Base-by-base conservation (phyloP, 2,329 filamentous ascomycete species). In the Microdochium trichocladiopsis region DNA sequence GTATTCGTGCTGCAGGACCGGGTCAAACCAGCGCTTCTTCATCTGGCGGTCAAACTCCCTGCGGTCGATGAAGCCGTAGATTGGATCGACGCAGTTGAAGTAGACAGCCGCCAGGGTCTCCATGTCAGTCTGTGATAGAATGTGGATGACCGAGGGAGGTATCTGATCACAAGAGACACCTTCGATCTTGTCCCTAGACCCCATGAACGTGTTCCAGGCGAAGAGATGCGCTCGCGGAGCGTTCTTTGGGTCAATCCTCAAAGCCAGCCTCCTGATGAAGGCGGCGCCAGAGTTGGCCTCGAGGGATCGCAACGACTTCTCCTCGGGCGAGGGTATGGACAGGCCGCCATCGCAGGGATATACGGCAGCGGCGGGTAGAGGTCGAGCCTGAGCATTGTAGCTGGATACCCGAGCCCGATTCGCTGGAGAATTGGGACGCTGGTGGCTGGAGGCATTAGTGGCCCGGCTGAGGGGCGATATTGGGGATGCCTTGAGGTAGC, bases 221-320 rank as follows among this genome's bases (percentile, higher is more conserved):
- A 83, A 82, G 0, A 78, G 71, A 56, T 79, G 75, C 51, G 81
- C 66, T 48, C 75, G 70, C 0, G 79, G 77, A 1, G 76, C 77
- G 57, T 73, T 74, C 4, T 72, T 72, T 1, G 78, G 74, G 58
- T 83, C 78, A 21, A 82, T 68, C 45, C 73, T 71, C 45, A 80
- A 67, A 0, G 75, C 79, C 33, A 83, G 64, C 22, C 73, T 70
- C 51, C 78, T 66, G 9, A 80, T 72, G 59, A 83, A 83, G 0
- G 78, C 77, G 0, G 79, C 75, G 0, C 78, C 78, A 1, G 78
- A 82, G 55, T 83, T 82, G 33, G 76, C 79, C 56, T 82, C 77
- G 3, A 81, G 64, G 1, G 76, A 76, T 4, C 67, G 67, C 1
- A 61, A 59, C 49, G 50, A 56, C 47, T 25, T 10, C 47, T 48